Conservation (phyloP, 352 stramenopile species). For the Globisporangium barbulae region DNA sequence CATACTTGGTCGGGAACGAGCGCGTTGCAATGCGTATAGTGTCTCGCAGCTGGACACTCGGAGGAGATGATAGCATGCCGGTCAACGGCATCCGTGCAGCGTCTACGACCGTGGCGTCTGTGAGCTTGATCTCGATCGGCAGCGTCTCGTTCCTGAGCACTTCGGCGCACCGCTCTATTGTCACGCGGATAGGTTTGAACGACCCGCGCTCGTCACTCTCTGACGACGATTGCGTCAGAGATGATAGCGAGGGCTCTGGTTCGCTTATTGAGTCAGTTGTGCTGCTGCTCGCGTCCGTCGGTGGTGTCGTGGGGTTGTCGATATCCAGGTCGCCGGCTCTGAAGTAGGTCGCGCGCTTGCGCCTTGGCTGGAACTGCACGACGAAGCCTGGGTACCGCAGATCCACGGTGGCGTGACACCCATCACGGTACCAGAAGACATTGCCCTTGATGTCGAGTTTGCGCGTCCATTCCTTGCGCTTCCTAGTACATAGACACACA, state of each 20-base stretch:
- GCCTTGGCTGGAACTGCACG: background rate
- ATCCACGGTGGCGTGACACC: background rate
- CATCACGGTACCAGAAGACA: constrained; percentile 49
- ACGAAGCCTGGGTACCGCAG: constrained; percentile 1
- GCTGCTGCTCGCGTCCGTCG: background rate
- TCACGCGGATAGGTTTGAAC: background rate
- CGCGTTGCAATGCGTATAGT: background rate
- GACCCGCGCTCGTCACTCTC: background rate
- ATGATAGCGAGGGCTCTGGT: background rate
- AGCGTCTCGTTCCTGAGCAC: background rate
- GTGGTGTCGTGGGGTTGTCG: background rate
- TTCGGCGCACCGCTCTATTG: background rate
- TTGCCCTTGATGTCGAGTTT: constrained; percentile 56
- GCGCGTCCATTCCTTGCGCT: constrained; percentile 62
- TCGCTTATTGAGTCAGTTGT: background rate
- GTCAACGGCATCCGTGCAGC: background rate
- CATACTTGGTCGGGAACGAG: constrained; percentile 34
- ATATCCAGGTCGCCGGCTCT: background rate
- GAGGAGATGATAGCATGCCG: background rate
- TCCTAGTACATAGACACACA: constrained; percentile 27
- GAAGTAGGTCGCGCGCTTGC: background rate
- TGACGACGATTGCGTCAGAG: too few species aligned
- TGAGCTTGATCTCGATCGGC: constrained; percentile 3
- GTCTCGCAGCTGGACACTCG: background rate
- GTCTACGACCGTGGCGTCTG: constrained; percentile 1